Percentiles rank a stretch among this genome's conserved stretches.
Conservation (phyloP, 352 stramenopile genomes). For the Phytopythium kandeliae region DNA sequence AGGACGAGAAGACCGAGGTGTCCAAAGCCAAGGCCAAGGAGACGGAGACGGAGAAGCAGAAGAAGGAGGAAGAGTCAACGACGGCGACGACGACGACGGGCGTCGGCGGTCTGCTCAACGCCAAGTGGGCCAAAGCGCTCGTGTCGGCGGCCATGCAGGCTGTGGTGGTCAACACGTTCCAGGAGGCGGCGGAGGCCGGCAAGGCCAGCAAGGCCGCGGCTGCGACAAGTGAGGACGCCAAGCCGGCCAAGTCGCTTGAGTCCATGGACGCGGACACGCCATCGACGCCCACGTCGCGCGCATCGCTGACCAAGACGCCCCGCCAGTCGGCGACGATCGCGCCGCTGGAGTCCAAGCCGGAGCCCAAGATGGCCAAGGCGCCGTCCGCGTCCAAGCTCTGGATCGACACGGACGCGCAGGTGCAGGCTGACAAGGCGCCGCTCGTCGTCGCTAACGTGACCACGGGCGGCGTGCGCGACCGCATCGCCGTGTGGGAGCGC, state of each 20-base stretch:
- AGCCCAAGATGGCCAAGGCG: background rate
- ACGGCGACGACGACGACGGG: too few relatives aligned
- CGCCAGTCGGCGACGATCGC: conserved; percentile 3
- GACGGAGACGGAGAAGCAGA: conserved; percentile 6
- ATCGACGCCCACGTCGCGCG: conserved; percentile 2
- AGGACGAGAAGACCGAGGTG: too few relatives aligned
- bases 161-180: conserved; percentile 26
- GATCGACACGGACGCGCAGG: background rate
- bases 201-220: conserved; percentile 8
- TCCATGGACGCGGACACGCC: background rate
- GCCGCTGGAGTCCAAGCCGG: conserved; percentile 2
- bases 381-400: background rate
- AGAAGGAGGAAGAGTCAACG: conserved; percentile 3
- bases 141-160: conserved; percentile 25
- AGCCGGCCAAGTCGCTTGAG: conserved; percentile 6
- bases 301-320: conserved; percentile 7
- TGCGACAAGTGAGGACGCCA: background rate
- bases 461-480: background rate
- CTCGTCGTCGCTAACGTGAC: background rate
- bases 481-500: conserved; percentile 4
- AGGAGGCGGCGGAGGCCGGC: conserved; percentile 14
- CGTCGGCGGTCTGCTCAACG: conserved; percentile 2
- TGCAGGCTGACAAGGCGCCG: background rate
- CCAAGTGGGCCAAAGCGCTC: conserved; percentile 6
- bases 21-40: conserved; percentile 13